Percentiles rank a stretch among this genome's conserved stretches.
Conservation (phyloP, 495 filamentous ascomycete species). For the Baudoinia panamericana region DNA sequence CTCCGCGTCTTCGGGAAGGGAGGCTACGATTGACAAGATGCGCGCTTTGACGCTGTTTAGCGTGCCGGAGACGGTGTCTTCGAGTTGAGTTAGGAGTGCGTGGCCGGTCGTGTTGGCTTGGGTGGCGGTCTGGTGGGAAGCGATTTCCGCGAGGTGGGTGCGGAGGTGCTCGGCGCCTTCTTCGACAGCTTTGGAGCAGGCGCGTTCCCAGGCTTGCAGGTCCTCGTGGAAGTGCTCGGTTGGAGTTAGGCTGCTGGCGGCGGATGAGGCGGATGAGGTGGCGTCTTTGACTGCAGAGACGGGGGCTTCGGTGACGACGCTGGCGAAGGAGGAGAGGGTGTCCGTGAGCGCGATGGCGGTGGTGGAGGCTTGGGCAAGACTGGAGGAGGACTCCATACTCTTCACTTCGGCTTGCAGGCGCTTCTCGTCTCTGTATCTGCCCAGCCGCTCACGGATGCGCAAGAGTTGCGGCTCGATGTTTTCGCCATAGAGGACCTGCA, state of each 20-base stretch:
- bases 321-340: conserved; percentile 7
- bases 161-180: conserved; percentile 63
- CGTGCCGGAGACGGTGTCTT: conserved; percentile 48
- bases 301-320: conserved; percentile 5
- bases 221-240: conserved; percentile 52
- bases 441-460: conserved; percentile 79
- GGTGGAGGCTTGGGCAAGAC: conserved; percentile 9
- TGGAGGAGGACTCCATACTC: conserved; percentile 33
- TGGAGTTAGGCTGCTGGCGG: conserved; percentile 17
- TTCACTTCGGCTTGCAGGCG: conserved; percentile 46
- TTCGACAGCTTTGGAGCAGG: conserved; percentile 70
- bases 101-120: conserved; percentile 52
- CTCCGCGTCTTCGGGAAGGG: conserved; percentile 39
- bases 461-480: conserved; percentile 93
- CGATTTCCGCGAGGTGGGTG: conserved; percentile 62
- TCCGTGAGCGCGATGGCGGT: conserved; percentile 20
- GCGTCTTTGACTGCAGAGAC: conserved; percentile 14
- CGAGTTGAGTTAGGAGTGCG: conserved; percentile 52
- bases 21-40: conserved; percentile 49
- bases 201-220: conserved; percentile 66
- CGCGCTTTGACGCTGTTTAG: conserved; percentile 51
- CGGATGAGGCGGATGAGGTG: neutral
- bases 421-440: conserved; percentile 61
- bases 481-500: conserved; percentile 68
- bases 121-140: conserved; percentile 53